Evolutionary conservation across 768 basidiomycete species (phyloP).

Genomic region (Chalciporus pseudorubinellus): DNA sequence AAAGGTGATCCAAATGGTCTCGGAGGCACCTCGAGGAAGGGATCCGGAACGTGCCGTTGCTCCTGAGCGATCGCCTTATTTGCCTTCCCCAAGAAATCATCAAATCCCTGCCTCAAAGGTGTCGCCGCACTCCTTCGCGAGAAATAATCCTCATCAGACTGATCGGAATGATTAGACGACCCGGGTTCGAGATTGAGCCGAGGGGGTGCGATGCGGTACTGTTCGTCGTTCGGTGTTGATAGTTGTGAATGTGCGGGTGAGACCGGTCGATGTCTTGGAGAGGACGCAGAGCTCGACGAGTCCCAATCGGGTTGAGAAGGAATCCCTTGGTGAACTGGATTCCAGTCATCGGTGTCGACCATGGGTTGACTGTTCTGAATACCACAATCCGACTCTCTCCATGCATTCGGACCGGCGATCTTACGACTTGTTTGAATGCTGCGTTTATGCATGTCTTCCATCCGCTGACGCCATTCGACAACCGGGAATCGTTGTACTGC

Average conservation of each 20-base stretch:
- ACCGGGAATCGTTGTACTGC: slow-evolving; percentile 97
- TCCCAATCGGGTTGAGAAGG: slow-evolving; percentile 81
- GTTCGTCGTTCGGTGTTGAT: slow-evolving; percentile 47
- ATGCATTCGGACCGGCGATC: slow-evolving; percentile 69
- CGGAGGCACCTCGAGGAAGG: slow-evolving; percentile 76
- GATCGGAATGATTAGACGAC: slow-evolving; percentile 43
- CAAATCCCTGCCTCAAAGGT: slow-evolving; percentile 50
- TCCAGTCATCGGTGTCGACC: slow-evolving; percentile 76
- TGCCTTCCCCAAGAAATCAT: slow-evolving; percentile 80
- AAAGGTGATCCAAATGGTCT: slow-evolving; percentile 82
- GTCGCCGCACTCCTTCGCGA: slow-evolving; percentile 33
- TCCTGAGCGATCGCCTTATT: slow-evolving; percentile 82
- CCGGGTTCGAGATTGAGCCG: slow-evolving; percentile 28
- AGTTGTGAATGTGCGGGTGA: slow-evolving; percentile 67
- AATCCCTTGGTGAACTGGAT: slow-evolving; percentile 61
- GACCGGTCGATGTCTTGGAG: slow-evolving; percentile 39
- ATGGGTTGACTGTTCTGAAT: slow-evolving; percentile 44
- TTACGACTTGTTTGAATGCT: slow-evolving; percentile 72
- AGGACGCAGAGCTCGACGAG: slow-evolving; percentile 50
- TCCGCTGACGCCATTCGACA: slow-evolving; percentile 94
- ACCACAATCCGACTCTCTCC: slow-evolving; percentile 70
- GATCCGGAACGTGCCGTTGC: slow-evolving; percentile 76
- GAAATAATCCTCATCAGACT: slow-evolving; percentile 62
- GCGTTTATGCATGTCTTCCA: slow-evolving; percentile 91
- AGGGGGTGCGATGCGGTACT: slow-evolving; percentile 37